Conservation (phyloP, 495 filamentous ascomycete genomes). For the Neurospora sp. region DNA sequence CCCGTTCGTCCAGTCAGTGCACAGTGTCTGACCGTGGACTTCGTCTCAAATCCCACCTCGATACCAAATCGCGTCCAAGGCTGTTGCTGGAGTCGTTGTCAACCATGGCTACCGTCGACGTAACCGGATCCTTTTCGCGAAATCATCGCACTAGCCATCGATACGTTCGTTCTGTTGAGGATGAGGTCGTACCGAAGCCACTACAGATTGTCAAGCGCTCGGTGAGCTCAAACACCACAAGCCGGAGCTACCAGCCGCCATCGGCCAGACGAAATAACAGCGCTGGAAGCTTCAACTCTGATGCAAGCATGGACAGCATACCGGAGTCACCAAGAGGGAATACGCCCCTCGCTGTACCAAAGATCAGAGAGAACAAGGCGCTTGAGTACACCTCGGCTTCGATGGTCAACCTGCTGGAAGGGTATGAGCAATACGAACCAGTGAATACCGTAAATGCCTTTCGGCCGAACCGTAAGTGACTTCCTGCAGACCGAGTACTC, state of each 20-base stretch:
- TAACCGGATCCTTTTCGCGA: not conserved
- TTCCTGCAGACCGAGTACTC: not conserved
- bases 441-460: not conserved
- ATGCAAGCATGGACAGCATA: constrained; percentile 14
- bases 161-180: not conserved
- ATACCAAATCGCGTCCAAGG: not conserved
- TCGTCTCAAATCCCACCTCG: not conserved
- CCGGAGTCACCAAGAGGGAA: constrained; percentile 8
- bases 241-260: not conserved
- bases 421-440: not conserved
- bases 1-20: not conserved
- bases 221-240: not conserved
- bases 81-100: not conserved
- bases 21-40: not conserved
- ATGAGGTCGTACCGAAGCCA: constrained; percentile 15
- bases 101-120: not conserved
- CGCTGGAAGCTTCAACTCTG: constrained; percentile 7
- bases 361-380: constrained; percentile 13
- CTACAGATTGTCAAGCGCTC: constrained; percentile 24
- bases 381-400: not conserved
- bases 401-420: not conserved
- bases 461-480: not conserved
- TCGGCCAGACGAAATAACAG: constrained; percentile 4
- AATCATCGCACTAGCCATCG: not conserved
- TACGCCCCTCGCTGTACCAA: constrained; percentile 16